These are phyloP conservation scores for Closterium sp. DNA, from an alignment of 139 green algal species.

Conservation along the genomic window DNA sequence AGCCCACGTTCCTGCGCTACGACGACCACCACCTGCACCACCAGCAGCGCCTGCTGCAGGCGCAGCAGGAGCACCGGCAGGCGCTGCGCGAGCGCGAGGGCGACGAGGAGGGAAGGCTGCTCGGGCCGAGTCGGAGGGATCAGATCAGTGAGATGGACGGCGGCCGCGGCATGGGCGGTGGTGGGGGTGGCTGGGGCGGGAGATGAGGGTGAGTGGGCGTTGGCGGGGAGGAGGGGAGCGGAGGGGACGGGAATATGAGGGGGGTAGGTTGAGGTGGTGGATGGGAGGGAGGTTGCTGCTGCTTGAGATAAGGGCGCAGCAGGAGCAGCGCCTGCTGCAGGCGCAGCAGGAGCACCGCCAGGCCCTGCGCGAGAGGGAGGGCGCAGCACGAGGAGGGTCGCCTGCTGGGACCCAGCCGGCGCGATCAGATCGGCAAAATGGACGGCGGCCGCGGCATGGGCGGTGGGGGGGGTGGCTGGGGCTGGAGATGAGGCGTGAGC, in stretches of 20 bases:
- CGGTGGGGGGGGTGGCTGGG: too few relatives aligned
- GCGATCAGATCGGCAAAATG: neutral
- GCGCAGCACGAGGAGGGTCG: neutral
- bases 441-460: neutral
- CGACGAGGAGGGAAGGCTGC: neutral
- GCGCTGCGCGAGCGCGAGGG: neutral
- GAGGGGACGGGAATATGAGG: too few relatives aligned
- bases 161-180: neutral
- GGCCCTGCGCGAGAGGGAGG: neutral
- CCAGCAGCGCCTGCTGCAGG: neutral
- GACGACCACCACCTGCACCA: neutral
- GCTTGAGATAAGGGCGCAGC: too few relatives aligned
- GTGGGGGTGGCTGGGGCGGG: neutral
- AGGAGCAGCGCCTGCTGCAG: neutral
- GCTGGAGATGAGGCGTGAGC: too few relatives aligned
- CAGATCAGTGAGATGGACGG: neutral
- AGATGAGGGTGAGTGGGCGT: neutral
- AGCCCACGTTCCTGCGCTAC: constrained; percentile 41
- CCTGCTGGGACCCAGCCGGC: neutral
- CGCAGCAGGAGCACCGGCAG: neutral
- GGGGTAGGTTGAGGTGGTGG: too few relatives aligned
- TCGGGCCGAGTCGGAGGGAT: neutral
- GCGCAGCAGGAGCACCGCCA: neutral
- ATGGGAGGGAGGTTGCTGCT: too few relatives aligned
- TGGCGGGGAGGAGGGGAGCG: too few relatives aligned